Conservation (phyloP, 768 basidiomycete genomes). For the Russula sp. region DNA sequence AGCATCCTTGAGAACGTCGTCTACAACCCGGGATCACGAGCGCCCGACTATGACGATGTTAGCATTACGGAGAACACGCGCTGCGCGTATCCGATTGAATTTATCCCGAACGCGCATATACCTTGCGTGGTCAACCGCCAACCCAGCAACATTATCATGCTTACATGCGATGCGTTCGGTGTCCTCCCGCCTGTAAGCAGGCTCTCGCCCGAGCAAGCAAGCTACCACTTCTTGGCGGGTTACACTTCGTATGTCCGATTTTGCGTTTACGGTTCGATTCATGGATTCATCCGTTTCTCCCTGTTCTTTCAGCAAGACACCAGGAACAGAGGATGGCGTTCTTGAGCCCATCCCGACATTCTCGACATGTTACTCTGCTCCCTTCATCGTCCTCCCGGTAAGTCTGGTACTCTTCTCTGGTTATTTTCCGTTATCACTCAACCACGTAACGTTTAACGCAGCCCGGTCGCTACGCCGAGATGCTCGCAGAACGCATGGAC, state of each 20-base stretch:
- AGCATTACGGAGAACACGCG: conserved; percentile 99
- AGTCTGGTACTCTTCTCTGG: conserved; percentile 32
- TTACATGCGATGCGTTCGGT: conserved; percentile 98
- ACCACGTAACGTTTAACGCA: conserved; percentile 33
- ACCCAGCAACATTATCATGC: conserved; percentile 93
- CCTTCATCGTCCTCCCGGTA: conserved; percentile 98
- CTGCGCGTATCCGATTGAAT: conserved; percentile 98
- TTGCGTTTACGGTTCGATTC: neutral
- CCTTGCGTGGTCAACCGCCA: conserved; percentile 85
- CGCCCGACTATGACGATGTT: conserved; percentile 93
- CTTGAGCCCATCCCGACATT: conserved; percentile 98
- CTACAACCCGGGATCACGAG: conserved; percentile 78
- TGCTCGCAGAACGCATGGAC: conserved; percentile 94
- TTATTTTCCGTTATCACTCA: neutral
- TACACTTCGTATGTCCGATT: conserved; percentile 74
- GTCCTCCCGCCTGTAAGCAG: conserved; percentile 95
- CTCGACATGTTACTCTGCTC: conserved; percentile 98
- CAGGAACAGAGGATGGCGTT: conserved; percentile 98
- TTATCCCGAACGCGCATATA: conserved; percentile 91
- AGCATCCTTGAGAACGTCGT: conserved; percentile 99
- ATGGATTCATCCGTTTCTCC: conserved; percentile 8
- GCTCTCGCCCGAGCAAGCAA: conserved; percentile 90
- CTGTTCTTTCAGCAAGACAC: conserved; percentile 70
- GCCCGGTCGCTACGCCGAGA: conserved; percentile 93
- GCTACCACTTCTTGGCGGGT: conserved; percentile 96